Evolutionary conservation across 2,329 filamentous ascomycete genomes (phyloP).

Genomic region (Aspergillus cejpii): DNA sequence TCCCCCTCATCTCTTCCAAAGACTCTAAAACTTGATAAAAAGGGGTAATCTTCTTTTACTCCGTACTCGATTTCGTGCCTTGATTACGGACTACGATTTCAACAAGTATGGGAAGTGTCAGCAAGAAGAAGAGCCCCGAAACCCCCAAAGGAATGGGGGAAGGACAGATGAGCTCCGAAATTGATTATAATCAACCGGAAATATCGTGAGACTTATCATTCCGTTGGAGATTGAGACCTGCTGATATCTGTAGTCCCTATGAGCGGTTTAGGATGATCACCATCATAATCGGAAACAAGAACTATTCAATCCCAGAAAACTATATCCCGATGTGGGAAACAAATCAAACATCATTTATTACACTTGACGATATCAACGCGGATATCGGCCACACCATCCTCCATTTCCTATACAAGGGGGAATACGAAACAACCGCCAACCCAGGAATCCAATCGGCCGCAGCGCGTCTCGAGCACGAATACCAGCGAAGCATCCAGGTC

Average conservation of each 20-base stretch:
- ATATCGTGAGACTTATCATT: not conserved
- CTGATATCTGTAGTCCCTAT: not conserved
- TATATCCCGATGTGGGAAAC: not conserved
- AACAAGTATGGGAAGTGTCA: too few relatives aligned
- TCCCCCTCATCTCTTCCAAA: not conserved
- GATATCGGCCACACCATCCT: conserved; percentile 15
- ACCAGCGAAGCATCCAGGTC: conserved; percentile 9
- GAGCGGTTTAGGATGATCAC: not conserved
- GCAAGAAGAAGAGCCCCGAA: not conserved
- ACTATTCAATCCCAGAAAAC: not conserved
- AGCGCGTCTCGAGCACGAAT: too few relatives aligned
- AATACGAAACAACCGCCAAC: conserved; percentile 12
- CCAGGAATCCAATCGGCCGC: not conserved
- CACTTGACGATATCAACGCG: conserved; percentile 20
- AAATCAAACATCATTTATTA: too few relatives aligned
- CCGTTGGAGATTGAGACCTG: not conserved
- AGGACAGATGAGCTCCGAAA: not conserved
- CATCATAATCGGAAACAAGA: not conserved
- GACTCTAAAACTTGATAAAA: not conserved
- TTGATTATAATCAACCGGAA: not conserved
- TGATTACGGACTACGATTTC: too few relatives aligned
- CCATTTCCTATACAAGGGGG: conserved; percentile 14
- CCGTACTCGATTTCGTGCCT: too few relatives aligned
- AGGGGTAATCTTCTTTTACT: too few relatives aligned
- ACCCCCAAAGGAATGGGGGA: not conserved